Conservation (phyloP, 257 asterid genomes). For the Voacanga thouarsii region DNA sequence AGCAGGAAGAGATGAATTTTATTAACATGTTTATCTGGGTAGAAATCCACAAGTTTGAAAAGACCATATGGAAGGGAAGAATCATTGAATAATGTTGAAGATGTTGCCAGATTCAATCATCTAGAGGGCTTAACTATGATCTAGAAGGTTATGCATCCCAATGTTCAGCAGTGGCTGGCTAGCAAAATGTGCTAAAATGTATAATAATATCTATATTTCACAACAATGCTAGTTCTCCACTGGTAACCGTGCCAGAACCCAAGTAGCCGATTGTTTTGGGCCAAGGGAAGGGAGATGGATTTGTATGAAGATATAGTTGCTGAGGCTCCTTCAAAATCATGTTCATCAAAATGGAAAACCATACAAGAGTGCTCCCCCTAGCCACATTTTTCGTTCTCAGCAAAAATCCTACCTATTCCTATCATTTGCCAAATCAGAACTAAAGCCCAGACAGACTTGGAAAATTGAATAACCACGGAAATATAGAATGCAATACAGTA, state of each 20-base stretch:
- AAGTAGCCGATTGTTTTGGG: neutral
- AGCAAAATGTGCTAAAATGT: neutral
- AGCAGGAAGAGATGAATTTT: too few relatives aligned
- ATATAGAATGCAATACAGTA: neutral
- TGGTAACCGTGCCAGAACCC: neutral
- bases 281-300: neutral
- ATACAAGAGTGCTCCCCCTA: neutral
- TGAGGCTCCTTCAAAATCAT: neutral
- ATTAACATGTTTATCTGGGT: neutral
- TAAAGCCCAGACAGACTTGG: neutral
- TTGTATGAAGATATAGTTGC: neutral
- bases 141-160: neutral
- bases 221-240: neutral
- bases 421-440: neutral
- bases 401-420: neutral
- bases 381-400: neutral
- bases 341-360: neutral
- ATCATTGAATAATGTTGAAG: neutral
- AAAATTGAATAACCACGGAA: neutral
- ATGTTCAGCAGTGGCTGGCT: neutral
- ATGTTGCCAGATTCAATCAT: neutral
- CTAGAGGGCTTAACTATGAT: neutral
- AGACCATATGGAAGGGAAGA: neutral
- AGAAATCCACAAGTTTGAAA: neutral
- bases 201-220: neutral